Conservation (phyloP, 1,139 yeast species). For the Geotrichum restrictum region DNA sequence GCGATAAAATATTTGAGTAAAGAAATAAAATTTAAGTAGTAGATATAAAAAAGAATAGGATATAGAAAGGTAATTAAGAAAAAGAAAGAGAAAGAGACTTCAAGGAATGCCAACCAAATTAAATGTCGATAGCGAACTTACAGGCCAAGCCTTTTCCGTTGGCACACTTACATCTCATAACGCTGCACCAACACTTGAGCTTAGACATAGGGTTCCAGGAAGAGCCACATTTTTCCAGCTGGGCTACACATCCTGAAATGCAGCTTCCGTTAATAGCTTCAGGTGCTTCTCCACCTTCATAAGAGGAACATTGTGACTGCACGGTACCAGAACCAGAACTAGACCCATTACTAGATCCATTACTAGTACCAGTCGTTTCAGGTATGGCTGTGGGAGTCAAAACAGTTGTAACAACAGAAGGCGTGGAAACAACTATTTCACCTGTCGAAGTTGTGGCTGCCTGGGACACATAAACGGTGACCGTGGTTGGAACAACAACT, state of each 20-base stretch:
- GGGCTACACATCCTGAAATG: conserved; percentile 27
- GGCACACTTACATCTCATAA: conserved; percentile 30
- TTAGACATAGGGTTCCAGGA: conserved; percentile 18
- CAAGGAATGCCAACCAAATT: background rate
- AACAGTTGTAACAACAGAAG: conserved; percentile 2
- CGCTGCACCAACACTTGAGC: conserved; percentile 24
- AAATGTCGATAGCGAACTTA: conserved; percentile 8
- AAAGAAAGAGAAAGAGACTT: conserved; percentile 10
- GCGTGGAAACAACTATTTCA: conserved; percentile 6
- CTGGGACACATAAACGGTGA: background rate
- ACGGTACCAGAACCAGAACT: too few species aligned
- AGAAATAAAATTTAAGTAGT: background rate
- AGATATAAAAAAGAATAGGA: background rate
- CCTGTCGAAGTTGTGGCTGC: background rate
- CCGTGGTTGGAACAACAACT: conserved; percentile 1
- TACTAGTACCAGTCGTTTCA: background rate
- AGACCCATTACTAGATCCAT: too few species aligned
- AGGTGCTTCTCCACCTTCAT: conserved; percentile 24
- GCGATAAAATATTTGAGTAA: too few species aligned
- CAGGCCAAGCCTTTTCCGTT: conserved; percentile 26
- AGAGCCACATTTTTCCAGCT: conserved; percentile 23
- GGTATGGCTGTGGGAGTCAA: conserved; percentile 12
- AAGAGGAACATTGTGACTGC: conserved; percentile 20
- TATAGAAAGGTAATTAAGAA: background rate
- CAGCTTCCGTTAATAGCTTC: conserved; percentile 27